Conservation (phyloP, 2,329 filamentous ascomycete genomes). For the Immersiporthe knoxdaviesiana region DNA sequence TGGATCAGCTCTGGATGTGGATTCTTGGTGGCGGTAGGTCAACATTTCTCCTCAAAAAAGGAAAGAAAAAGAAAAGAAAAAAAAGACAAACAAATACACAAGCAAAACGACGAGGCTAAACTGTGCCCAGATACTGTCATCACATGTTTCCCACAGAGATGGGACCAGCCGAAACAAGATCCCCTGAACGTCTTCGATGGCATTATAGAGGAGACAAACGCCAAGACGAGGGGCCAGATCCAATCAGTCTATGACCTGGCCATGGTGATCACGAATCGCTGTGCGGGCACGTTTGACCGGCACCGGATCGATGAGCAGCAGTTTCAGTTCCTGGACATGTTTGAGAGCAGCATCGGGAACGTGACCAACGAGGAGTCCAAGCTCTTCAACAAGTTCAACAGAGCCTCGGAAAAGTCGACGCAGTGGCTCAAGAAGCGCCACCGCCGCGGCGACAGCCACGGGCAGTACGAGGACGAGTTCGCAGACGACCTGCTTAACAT, state of each 20-base stretch:
- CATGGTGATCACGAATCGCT: slow-evolving; percentile 62
- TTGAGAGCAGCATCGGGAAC: slow-evolving; percentile 63
- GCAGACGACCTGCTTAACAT: slow-evolving; percentile 63
- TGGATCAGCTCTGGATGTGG: slow-evolving; percentile 72
- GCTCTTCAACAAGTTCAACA: slow-evolving; percentile 64
- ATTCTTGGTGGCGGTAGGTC: slow-evolving; percentile 49
- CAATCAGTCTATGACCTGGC: slow-evolving; percentile 65
- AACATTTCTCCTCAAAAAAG: neutral
- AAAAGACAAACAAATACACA: too few species aligned
- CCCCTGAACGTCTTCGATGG: slow-evolving; percentile 65
- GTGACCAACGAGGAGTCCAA: slow-evolving; percentile 57
- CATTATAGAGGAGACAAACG: slow-evolving; percentile 67
- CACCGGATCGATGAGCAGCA: slow-evolving; percentile 61
- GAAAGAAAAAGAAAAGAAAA: too few species aligned
- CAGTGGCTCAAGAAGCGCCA: slow-evolving; percentile 56
- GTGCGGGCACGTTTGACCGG: slow-evolving; percentile 63
- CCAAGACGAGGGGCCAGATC: slow-evolving; percentile 62
- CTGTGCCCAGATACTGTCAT: slow-evolving; percentile 56
- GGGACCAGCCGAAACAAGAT: slow-evolving; percentile 64
- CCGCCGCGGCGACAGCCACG: slow-evolving; percentile 17
- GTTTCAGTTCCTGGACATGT: slow-evolving; percentile 70
- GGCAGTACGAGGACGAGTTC: slow-evolving; percentile 40
- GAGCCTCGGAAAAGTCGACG: slow-evolving; percentile 59
- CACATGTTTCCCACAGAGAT: slow-evolving; percentile 61
- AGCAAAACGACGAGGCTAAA: slow-evolving; percentile 1